A percentile compares a stretch with the other conserved stretches of the same genome.
Conservation (phyloP, 2,329 filamentous ascomycete genomes). For the Scedosporium minutisporum region DNA sequence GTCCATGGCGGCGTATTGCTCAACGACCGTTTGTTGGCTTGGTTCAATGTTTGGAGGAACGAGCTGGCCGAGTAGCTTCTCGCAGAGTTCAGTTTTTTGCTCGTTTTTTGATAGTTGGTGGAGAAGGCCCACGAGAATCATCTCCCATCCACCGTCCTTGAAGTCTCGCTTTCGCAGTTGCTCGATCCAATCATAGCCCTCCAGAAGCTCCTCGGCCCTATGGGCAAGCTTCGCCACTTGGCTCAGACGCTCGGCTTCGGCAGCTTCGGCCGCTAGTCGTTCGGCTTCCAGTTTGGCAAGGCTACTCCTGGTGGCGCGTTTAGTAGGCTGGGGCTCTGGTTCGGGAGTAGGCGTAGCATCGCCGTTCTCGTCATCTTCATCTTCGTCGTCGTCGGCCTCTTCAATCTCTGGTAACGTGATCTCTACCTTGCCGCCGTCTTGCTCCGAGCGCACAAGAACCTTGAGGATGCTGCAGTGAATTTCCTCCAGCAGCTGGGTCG, state of each 20-base stretch:
- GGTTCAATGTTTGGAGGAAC: constrained; percentile 69
- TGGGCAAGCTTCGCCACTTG: constrained; percentile 40
- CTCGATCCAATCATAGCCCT: constrained; percentile 73
- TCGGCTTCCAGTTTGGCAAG: constrained; percentile 73
- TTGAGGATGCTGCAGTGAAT: constrained; percentile 88
- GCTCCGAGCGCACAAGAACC: constrained; percentile 66
- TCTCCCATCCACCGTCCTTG: constrained; percentile 78
- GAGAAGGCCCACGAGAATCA: constrained; percentile 78
- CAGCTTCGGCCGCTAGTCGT: constrained; percentile 50
- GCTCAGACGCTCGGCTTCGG: constrained; percentile 39
- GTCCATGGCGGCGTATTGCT: constrained; percentile 66
- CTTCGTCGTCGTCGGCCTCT: constrained; percentile 59
- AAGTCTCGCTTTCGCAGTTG: constrained; percentile 77
- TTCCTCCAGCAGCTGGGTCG: constrained; percentile 81
- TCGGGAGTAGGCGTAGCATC: constrained; percentile 56
- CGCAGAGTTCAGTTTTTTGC: constrained; percentile 59
- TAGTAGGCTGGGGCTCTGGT: constrained; percentile 55
- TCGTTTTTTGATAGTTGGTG: constrained; percentile 74
- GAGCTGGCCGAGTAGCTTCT: constrained; percentile 70
- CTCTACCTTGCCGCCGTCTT: constrained; percentile 68
- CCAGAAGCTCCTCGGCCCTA: constrained; percentile 67
- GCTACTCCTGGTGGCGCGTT: constrained; percentile 75
- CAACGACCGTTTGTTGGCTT: constrained; percentile 60
- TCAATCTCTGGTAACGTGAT: constrained; percentile 69
- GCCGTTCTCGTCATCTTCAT: constrained; percentile 46